phyloP scores from a whole-genome alignment of 1,139 yeast genomes.

The Zygosaccharomyces sapae region DNA sequence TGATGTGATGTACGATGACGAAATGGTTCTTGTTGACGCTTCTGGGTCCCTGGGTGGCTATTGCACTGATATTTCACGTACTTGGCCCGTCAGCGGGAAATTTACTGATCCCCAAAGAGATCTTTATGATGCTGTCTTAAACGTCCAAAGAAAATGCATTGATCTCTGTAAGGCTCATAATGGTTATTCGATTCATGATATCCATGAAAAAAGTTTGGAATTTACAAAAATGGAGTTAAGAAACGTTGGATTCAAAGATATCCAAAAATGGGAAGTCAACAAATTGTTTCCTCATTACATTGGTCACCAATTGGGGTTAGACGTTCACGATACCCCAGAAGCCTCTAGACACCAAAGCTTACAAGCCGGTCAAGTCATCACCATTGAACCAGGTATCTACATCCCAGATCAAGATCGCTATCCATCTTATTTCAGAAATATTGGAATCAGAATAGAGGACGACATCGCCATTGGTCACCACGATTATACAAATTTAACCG shows the following conservation, averaged over 20 bases:
- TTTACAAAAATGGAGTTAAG: constrained; percentile 59
- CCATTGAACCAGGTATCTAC: constrained; percentile 93
- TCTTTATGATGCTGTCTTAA: constrained; percentile 79
- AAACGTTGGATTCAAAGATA: constrained; percentile 61
- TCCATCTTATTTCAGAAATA: constrained; percentile 79
- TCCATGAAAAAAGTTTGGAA: constrained; percentile 66
- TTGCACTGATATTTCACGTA: constrained; percentile 90
- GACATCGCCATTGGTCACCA: constrained; percentile 72
- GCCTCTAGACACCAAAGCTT: constrained; percentile 51
- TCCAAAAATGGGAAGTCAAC: constrained; percentile 50
- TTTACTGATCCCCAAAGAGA: constrained; percentile 79
- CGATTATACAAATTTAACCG: constrained; percentile 60
- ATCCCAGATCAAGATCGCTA: constrained; percentile 65
- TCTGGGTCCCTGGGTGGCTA: constrained; percentile 94
- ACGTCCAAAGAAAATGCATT: constrained; percentile 77
- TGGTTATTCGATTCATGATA: constrained; percentile 60
- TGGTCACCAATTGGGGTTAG: constrained; percentile 93
- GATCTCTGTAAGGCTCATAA: constrained; percentile 49
- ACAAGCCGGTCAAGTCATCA: constrained; percentile 67
- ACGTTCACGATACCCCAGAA: constrained; percentile 79
- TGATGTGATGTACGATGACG: constrained; percentile 67
- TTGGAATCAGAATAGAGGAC: constrained; percentile 94
- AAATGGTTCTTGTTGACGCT: constrained; percentile 89
- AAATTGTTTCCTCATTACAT: constrained; percentile 86
- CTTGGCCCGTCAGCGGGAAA: constrained; percentile 84